Evolutionary conservation across 495 filamentous ascomycete genomes (phyloP).

Genomic region (Cairneyella variabilis): DNA sequence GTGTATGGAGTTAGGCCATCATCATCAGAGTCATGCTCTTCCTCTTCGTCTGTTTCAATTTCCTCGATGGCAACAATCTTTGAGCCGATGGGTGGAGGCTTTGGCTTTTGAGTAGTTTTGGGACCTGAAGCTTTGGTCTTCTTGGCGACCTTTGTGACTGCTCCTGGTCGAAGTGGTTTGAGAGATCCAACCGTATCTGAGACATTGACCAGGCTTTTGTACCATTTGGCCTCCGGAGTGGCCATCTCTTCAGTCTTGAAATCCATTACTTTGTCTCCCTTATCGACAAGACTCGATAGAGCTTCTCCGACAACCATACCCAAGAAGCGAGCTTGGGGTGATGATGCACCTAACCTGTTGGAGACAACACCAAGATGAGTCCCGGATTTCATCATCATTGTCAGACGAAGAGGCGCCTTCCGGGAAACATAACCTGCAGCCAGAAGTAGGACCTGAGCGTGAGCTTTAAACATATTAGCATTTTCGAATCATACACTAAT

Average conservation of each 20-base stretch:
- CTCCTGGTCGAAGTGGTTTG: conserved; percentile 26
- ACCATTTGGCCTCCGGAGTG: conserved; percentile 71
- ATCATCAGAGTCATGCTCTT: conserved; percentile 35
- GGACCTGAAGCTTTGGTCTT: conserved; percentile 14
- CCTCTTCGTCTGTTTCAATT: conserved; percentile 36
- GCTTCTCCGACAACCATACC: conserved; percentile 87
- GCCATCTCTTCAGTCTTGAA: conserved; percentile 82
- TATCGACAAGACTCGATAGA: conserved; percentile 77
- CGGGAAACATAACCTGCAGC: conserved; percentile 72
- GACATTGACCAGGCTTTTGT: conserved; percentile 59
- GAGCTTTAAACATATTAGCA: conserved; percentile 42
- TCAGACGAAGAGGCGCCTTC: conserved; percentile 53
- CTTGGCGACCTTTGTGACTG: conserved; percentile 10
- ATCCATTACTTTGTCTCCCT: conserved; percentile 63
- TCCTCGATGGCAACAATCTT: conserved; percentile 67
- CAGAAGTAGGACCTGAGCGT: conserved; percentile 75
- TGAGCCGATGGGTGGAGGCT: conserved; percentile 22
- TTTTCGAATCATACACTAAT: background rate
- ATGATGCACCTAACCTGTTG: conserved; percentile 77
- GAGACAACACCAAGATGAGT: conserved; percentile 74
- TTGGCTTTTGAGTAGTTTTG: conserved; percentile 26
- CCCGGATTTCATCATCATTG: conserved; percentile 63
- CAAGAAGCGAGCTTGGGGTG: conserved; percentile 70
- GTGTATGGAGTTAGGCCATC: conserved; percentile 77
- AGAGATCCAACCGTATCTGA: conserved; percentile 62